phyloP scores from a whole-genome alignment of 1,284 basidiomycete species.

The Ustilago tritici region DNA sequence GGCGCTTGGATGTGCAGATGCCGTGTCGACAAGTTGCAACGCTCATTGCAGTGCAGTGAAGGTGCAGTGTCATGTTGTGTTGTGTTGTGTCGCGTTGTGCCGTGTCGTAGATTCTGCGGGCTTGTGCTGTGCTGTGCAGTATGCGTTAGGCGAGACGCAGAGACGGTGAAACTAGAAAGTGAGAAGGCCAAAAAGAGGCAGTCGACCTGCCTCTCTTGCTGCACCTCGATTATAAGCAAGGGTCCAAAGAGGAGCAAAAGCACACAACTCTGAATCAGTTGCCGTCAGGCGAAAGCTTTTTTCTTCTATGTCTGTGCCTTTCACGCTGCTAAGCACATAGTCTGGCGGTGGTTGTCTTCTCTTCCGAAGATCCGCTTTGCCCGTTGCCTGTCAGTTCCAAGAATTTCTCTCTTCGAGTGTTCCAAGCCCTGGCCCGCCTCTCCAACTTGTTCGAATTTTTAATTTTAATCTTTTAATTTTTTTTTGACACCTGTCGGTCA shows the following conservation, averaged over 20 bases:
- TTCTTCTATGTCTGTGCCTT: neutral
- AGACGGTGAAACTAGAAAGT: neutral
- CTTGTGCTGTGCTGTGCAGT: neutral
- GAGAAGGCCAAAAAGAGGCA: neutral
- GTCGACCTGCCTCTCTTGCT: conserved; percentile 13
- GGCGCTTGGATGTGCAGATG: neutral
- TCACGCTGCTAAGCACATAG: neutral
- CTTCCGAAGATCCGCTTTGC: neutral
- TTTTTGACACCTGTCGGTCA: no score
- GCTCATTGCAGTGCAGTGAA: neutral
- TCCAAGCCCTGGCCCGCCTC: neutral
- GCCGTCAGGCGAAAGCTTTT: conserved; percentile 1
- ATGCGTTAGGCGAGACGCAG: conserved; percentile 1
- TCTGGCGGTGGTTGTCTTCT: neutral
- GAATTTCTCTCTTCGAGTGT: neutral
- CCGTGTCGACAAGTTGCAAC: neutral
- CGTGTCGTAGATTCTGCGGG: neutral
- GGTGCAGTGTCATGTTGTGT: neutral
- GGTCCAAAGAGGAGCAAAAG: neutral
- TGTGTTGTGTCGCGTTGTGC: neutral
- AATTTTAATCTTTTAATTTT: no score
- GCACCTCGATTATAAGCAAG: conserved; percentile 17
- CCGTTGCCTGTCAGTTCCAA: neutral
- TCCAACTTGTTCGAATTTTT: neutral
- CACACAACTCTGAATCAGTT: neutral